Evolutionary conservation across 2,329 filamentous ascomycete genomes (phyloP).

Genomic region (Diplodia mutila): DNA sequence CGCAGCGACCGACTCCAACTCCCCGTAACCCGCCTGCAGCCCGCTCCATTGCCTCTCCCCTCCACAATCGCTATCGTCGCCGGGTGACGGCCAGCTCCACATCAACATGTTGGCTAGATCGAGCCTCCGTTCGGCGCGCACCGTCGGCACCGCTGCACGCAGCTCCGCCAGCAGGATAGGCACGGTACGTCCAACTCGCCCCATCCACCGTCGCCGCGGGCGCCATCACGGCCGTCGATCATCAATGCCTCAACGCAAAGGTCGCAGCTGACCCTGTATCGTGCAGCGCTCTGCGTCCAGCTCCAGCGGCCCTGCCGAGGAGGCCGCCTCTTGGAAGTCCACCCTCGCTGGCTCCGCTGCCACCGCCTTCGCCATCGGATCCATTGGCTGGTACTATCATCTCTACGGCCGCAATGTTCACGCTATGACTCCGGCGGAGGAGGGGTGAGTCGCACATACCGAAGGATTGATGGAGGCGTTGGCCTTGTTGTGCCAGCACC

Average conservation of each 20-base stretch:
- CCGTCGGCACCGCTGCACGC: constrained; percentile 81
- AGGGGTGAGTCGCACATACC: constrained; percentile 75
- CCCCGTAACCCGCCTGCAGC: constrained; percentile 24
- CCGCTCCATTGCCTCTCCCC: constrained; percentile 35
- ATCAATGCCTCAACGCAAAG: constrained; percentile 28
- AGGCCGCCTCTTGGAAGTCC: constrained; percentile 76
- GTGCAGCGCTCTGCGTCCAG: constrained; percentile 67
- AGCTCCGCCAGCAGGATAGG: constrained; percentile 51
- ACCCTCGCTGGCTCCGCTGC: constrained; percentile 87
- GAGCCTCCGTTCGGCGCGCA: constrained; percentile 85
- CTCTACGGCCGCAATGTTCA: constrained; percentile 86
- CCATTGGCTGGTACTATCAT: constrained; percentile 96
- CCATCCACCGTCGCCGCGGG: constrained; percentile 36
- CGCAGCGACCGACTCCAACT: constrained; percentile 23
- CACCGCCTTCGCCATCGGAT: constrained; percentile 83
- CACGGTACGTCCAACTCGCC: constrained; percentile 48
- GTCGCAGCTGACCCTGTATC: constrained; percentile 37
- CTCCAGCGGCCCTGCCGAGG: constrained; percentile 68
- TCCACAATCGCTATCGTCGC: constrained; percentile 40
- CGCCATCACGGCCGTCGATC: constrained; percentile 25
- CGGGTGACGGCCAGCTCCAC: constrained; percentile 44
- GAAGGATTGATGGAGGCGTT: constrained; percentile 20
- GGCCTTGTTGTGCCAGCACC: background rate
- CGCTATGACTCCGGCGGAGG: constrained; percentile 91
- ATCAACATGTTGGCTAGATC: constrained; percentile 90